Conservation (phyloP, 306 rosid genomes). For the Alnus glutinosa region DNA sequence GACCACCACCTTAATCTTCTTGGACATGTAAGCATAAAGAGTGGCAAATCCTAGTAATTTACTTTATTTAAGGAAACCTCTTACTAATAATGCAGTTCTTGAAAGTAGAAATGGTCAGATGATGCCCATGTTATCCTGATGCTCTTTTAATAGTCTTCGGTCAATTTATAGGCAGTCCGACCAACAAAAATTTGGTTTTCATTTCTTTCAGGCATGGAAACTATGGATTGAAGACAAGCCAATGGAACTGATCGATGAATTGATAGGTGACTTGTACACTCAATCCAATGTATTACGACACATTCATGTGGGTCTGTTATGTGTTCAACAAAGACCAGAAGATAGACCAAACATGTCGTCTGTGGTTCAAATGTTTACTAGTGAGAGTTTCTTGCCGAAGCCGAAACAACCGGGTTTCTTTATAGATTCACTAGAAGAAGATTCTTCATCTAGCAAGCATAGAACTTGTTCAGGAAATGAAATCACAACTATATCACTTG, state of each 20-base stretch:
- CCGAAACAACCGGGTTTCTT: conserved; percentile 53
- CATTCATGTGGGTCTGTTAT: conserved; percentile 54
- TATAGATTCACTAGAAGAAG: neutral
- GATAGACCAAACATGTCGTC: conserved; percentile 60
- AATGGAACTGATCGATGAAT: conserved; percentile 24
- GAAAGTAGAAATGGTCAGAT: no score
- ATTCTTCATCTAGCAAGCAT: conserved; percentile 18
- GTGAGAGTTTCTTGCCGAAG: conserved; percentile 37
- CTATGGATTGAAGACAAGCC: conserved; percentile 28
- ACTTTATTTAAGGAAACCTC: neutral
- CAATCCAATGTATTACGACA: conserved; percentile 29
- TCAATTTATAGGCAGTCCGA: neutral
- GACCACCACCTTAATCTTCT: conserved; percentile 41
- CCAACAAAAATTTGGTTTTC: neutral
- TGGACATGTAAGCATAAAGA: conserved; percentile 39
- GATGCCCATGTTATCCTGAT: neutral
- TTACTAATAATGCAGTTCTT: neutral
- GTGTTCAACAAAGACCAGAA: conserved; percentile 47
- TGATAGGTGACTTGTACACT: conserved; percentile 1
- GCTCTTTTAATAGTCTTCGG: neutral
- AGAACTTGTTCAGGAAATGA: conserved; percentile 29
- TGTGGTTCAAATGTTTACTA: conserved; percentile 47
- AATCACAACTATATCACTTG: conserved; percentile 19
- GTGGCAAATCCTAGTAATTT: neutral
- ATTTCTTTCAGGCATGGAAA: conserved; percentile 32